Conservation (phyloP, 2,329 filamentous ascomycete genomes). For the Macrophomina tecta region DNA sequence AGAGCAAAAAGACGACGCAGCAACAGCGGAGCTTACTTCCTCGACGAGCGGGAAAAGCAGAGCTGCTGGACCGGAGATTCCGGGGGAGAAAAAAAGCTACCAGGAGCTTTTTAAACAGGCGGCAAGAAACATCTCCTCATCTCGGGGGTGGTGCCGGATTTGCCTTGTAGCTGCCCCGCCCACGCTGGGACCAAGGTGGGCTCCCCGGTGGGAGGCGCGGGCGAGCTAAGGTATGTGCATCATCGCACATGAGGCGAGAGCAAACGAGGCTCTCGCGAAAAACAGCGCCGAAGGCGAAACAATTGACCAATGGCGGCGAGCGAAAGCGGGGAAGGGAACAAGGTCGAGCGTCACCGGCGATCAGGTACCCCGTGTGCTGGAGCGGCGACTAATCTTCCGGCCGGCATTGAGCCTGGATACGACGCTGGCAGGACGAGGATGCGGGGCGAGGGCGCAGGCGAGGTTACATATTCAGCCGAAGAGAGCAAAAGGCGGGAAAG, state of each 20-base stretch:
- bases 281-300: constrained; percentile 18
- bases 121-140: neutral
- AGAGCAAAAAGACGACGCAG: neutral
- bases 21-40: neutral
- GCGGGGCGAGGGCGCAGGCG: constrained; percentile 9
- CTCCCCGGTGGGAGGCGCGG: constrained; percentile 15
- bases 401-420: constrained; percentile 12
- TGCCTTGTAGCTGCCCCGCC: neutral
- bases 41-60: neutral
- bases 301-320: constrained; percentile 15
- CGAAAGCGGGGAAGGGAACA: neutral
- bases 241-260: constrained; percentile 1
- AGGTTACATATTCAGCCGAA: constrained; percentile 10
- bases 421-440: constrained; percentile 9
- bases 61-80: neutral
- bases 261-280: constrained; percentile 8
- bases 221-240: neutral
- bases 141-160: neutral
- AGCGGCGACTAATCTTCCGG: constrained; percentile 21
- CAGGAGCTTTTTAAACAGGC: constrained; percentile 1
- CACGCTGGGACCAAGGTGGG: constrained; percentile 7
- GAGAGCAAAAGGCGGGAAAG: neutral
- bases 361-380: constrained; percentile 3
- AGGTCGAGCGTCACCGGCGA: neutral
- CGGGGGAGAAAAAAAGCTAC: neutral